A percentile compares a stretch with the other conserved stretches of the same genome.
phyloP scores from a whole-genome alignment of 192 early-diverging fungal genomes.

The Backusella circina region DNA sequence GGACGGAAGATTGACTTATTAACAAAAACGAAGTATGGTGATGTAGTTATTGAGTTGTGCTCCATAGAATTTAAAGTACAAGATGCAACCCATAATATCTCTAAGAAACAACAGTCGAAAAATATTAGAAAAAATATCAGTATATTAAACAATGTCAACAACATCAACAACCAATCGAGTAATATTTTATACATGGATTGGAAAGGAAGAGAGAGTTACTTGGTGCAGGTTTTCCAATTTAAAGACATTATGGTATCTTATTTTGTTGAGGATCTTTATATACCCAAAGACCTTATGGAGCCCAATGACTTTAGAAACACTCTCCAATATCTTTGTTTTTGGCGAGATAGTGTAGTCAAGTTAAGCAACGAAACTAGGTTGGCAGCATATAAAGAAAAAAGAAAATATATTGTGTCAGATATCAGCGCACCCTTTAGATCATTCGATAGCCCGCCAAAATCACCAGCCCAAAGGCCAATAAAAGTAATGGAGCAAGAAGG shows the following conservation, averaged over 20 bases:
- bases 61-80: background rate
- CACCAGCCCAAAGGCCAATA: background rate
- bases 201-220: no score
- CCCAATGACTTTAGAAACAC: no score
- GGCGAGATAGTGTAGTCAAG: background rate
- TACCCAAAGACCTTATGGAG: no score
- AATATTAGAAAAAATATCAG: constrained; percentile 13
- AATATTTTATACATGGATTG: no score
- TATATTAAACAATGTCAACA: constrained; percentile 7
- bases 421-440: background rate
- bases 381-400: constrained; percentile 4
- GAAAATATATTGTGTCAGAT: constrained; percentile 9
- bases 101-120: constrained; percentile 9
- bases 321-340: constrained; percentile 11
- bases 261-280: no score
- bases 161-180: no score
- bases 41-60: constrained; percentile 9
- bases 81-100: constrained; percentile 6
- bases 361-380: constrained; percentile 11
- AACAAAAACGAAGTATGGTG: constrained; percentile 1
- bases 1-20: no score
- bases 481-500: background rate
- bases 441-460: constrained; percentile 5
- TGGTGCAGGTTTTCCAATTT: no score
- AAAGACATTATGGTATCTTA: no score